These are phyloP conservation scores for Vanrija pseudolonga DNA, from an alignment of 1,284 basidiomycete genomes.

Conservation along the genomic window DNA sequence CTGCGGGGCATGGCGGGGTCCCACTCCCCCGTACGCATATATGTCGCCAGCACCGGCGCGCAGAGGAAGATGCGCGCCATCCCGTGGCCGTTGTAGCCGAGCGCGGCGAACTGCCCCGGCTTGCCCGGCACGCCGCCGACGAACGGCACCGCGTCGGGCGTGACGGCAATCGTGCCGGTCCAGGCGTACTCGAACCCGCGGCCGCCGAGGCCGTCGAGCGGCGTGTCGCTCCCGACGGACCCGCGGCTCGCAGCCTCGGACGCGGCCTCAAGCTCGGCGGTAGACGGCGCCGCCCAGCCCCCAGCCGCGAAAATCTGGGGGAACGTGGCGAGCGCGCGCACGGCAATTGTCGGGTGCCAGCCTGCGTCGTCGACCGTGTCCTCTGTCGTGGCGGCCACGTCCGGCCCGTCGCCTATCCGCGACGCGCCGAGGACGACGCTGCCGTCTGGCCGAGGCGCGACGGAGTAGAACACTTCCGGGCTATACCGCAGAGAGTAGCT, in stretches of 20 bases:
- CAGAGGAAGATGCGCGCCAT: slow-evolving; percentile 46
- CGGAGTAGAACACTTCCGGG: slow-evolving; percentile 35
- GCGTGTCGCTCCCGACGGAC: slow-evolving; percentile 1
- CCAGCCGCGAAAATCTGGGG: slow-evolving; percentile 18
- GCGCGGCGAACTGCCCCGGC: slow-evolving; percentile 34
- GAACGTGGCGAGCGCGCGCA: slow-evolving; percentile 14
- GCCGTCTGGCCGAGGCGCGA: slow-evolving; percentile 31
- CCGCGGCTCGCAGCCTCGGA: slow-evolving; percentile 2
- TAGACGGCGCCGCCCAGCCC: slow-evolving; percentile 18
- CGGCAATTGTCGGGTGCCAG: slow-evolving; percentile 14
- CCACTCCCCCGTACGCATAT: slow-evolving; percentile 31
- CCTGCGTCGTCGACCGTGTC: slow-evolving; percentile 30
- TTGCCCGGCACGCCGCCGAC: slow-evolving; percentile 34
- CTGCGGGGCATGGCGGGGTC: slow-evolving; percentile 30
- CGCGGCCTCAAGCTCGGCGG: background rate
- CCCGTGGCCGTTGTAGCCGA: slow-evolving; percentile 43
- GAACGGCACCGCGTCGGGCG: slow-evolving; percentile 37
- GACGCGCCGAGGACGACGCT: slow-evolving; percentile 33
- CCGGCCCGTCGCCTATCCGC: slow-evolving; percentile 10
- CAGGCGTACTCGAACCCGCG: slow-evolving; percentile 37
- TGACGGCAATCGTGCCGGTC: slow-evolving; percentile 39
- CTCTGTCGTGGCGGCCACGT: slow-evolving; percentile 2
- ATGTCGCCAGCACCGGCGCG: slow-evolving; percentile 33
- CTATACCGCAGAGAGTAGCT: slow-evolving; percentile 34
- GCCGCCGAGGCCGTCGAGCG: slow-evolving; percentile 4